A percentile compares a stretch with the other conserved stretches of the same genome.
Conservation (phyloP, 1,284 basidiomycete genomes). For the Heterobasidion parviporum region DNA sequence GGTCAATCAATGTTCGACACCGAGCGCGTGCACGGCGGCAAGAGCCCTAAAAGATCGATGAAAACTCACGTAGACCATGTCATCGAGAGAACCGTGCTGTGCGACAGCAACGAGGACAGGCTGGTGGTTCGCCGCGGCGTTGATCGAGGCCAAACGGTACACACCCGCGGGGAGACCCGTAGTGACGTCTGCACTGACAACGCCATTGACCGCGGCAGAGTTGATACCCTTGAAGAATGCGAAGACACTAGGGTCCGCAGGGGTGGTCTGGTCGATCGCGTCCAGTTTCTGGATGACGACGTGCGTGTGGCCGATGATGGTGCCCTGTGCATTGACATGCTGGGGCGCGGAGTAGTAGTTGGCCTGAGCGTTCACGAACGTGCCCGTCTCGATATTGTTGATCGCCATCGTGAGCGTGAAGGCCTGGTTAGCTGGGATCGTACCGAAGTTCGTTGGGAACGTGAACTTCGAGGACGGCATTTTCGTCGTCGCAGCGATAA, state of each 20-base stretch:
- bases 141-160: conserved; percentile 49
- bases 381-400: conserved; percentile 36
- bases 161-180: conserved; percentile 45
- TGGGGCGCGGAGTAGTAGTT: conserved; percentile 47
- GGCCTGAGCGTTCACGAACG: conserved; percentile 44
- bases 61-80: conserved; percentile 36
- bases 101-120: conserved; percentile 37
- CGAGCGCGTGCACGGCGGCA: neutral
- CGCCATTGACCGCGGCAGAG: conserved; percentile 31
- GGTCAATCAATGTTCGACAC: neutral
- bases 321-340: conserved; percentile 26
- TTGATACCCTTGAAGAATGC: conserved; percentile 60
- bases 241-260: conserved; percentile 42
- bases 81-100: conserved; percentile 44
- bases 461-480: conserved; percentile 51
- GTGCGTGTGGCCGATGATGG: conserved; percentile 51
- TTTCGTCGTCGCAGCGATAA: conserved; percentile 35
- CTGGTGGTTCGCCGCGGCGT: conserved; percentile 48
- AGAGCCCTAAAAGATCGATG: neutral
- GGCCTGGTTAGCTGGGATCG: conserved; percentile 33
- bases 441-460: conserved; percentile 38
- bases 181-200: conserved; percentile 37
- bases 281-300: conserved; percentile 43
- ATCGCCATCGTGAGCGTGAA: conserved; percentile 44
- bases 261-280: conserved; percentile 32